Conservation (phyloP, 2,329 filamentous ascomycete species). For the Microcera coccophila region DNA sequence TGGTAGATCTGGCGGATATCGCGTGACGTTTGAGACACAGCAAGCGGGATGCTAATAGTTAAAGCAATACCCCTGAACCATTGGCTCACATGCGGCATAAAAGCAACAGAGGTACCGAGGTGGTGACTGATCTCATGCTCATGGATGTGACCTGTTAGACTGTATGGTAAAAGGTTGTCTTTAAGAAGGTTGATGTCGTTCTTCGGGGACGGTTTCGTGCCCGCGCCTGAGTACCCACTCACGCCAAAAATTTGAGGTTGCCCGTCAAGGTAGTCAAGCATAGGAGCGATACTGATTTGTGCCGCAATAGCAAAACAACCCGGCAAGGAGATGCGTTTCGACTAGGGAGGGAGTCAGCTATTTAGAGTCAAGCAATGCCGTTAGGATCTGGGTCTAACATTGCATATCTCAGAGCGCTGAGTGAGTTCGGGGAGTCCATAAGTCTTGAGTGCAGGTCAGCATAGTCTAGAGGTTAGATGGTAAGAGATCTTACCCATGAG, state of each 20-base stretch:
- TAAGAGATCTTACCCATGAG: neutral
- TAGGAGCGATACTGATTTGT: conserved; percentile 80
- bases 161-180: conserved; percentile 79
- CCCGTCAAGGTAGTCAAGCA: conserved; percentile 71
- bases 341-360: neutral
- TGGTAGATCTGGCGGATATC: conserved; percentile 95
- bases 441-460: neutral
- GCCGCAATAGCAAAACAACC: conserved; percentile 94
- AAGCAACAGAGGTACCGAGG: conserved; percentile 70
- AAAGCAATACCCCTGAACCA: conserved; percentile 97
- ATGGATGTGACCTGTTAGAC: conserved; percentile 80
- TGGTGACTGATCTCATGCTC: conserved; percentile 84
- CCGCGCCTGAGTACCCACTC: conserved; percentile 90
- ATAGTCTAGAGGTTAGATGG: neutral
- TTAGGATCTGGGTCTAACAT: neutral
- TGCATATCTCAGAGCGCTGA: neutral
- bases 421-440: neutral
- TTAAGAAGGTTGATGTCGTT: conserved; percentile 81
- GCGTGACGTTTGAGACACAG: conserved; percentile 79
- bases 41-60: conserved; percentile 85
- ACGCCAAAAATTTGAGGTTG: conserved; percentile 84
- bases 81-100: conserved; percentile 74
- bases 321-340: conserved; percentile 74
- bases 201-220: conserved; percentile 90
- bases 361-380: neutral